These are phyloP conservation scores for Pittosporum tobira DNA, from an alignment of 129 eudicot species.

Conservation along the genomic window DNA sequence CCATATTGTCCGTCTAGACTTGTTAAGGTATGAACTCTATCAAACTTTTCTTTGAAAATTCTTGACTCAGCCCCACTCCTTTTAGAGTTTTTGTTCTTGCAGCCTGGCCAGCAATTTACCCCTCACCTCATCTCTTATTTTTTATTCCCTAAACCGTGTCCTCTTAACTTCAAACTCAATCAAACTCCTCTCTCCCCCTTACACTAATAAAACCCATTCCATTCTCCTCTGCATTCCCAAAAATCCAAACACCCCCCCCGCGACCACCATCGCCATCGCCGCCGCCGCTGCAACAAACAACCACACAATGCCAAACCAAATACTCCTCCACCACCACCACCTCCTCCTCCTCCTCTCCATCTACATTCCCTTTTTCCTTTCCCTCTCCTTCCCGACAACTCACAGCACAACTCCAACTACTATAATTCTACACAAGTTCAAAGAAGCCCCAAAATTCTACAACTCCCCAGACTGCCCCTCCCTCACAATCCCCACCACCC, in stretches of 20 bases:
- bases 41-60: constrained; percentile 4
- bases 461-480: constrained; percentile 23
- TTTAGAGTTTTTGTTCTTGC: neutral
- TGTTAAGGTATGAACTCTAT: constrained; percentile 5
- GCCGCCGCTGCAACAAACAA: neutral
- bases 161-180: neutral
- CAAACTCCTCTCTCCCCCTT: neutral
- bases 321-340: no score
- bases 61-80: constrained; percentile 3
- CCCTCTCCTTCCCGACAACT: neutral
- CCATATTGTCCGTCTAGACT: no score
- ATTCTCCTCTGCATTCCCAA: neutral
- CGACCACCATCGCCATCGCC: no score
- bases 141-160: constrained; percentile 10
- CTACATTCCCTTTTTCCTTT: constrained; percentile 6
- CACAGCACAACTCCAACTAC: neutral
- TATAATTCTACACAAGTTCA: constrained; percentile 8
- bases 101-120: constrained; percentile 9
- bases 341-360: neutral
- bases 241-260: neutral
- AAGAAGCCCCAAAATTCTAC: constrained; percentile 33
- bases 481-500: neutral
- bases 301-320: constrained; percentile 4
- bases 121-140: neutral
- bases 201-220: neutral